Evolutionary conservation across 2,329 filamentous ascomycete species (phyloP), one percentile per base, ranked within the genome.

Genomic region (Fusarium proliferatum): DNA sequence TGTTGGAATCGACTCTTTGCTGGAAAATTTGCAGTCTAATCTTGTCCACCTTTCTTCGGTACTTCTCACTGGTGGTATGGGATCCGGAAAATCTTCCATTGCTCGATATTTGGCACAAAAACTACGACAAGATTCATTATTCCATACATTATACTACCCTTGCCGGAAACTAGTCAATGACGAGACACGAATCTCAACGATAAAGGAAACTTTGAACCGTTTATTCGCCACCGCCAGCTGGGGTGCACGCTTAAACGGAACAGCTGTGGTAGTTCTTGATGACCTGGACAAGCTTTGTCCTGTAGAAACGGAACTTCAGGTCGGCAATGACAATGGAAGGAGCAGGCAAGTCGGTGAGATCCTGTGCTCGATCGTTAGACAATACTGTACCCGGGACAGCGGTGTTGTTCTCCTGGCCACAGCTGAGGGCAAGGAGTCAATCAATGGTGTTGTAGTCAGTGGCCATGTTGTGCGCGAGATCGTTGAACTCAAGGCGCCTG

Each of bases 401-500:
- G 92, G 92, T 4, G 93, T 99, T 19, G 94, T 97, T 9, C 83
- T 99, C 59, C 86, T 99, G 15, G 95, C 94, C 8, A 98, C 96
- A 26, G 95, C 96, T 1, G 95, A 97, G 81, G 92, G 93, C 23
- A 99, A 99, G 80, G 96, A 99, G 73, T 92, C 94, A 1, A 85
- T 99, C 56, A 96, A 99, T 81, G 95, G 94, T 75, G 91, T 97
- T 21, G 90, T 99, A 59, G 90, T 98, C 64, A 94, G 96, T 28
- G 94, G 95, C 2, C 96, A 98, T 81, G 91, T 98, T 39, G 94
- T 97, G 42, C 91, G 95, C 55, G 96, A 99, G 80, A 97, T 98
- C 71, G 86, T 98, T 38, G 92, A 92, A 49, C 85, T 99, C 62
- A 96, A 96, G 79, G 95, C 96, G 1, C 96, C 96, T 1, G 93